Evolutionary conservation across 176 grass and related monocot species (phyloP).

Genomic region (Hyparrhenia diplandra): DNA sequence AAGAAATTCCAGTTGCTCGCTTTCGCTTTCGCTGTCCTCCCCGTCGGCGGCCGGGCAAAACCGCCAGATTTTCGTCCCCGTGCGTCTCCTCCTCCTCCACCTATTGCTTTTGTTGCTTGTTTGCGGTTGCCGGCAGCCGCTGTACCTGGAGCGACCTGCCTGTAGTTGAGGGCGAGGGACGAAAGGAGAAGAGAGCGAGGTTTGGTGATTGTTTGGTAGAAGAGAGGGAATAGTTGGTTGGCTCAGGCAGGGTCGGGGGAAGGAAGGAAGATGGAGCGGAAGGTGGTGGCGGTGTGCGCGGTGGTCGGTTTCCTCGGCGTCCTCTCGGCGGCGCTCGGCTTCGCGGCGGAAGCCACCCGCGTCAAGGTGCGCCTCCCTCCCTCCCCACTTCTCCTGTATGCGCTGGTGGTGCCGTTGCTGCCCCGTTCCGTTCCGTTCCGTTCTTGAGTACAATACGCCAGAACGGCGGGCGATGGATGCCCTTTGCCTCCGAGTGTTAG

Average conservation of each 20-base stretch:
- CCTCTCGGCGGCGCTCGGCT: slow-evolving; percentile 81
- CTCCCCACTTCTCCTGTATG: neutral
- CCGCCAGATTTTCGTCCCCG: neutral
- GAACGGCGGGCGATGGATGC: neutral
- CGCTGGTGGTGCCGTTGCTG: too few relatives aligned
- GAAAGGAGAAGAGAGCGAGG: neutral
- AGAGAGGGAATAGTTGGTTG: neutral
- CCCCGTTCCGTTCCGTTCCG: too few relatives aligned
- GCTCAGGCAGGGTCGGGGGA: neutral
- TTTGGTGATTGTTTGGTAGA: neutral
- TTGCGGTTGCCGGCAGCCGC: neutral
- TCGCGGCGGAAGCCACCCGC: slow-evolving; percentile 86
- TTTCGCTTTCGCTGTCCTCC: too few relatives aligned
- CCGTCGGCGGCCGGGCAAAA: neutral
- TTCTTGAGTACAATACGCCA: neutral
- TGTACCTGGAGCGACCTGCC: neutral
- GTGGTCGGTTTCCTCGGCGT: slow-evolving; percentile 77
- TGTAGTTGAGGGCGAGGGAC: too few relatives aligned
- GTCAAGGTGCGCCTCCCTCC: slow-evolving; percentile 56
- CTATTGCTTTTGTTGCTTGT: neutral
- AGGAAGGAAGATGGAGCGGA: slow-evolving; percentile 56
- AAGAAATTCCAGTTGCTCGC: neutral
- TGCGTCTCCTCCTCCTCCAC: too few relatives aligned
- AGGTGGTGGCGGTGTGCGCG: slow-evolving; percentile 53
- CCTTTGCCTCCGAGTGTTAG: neutral